Evolutionary conservation across 192 early-diverging fungal species (phyloP), one percentile per base, ranked within the genome.

Genomic region (Linderina pennispora): DNA sequence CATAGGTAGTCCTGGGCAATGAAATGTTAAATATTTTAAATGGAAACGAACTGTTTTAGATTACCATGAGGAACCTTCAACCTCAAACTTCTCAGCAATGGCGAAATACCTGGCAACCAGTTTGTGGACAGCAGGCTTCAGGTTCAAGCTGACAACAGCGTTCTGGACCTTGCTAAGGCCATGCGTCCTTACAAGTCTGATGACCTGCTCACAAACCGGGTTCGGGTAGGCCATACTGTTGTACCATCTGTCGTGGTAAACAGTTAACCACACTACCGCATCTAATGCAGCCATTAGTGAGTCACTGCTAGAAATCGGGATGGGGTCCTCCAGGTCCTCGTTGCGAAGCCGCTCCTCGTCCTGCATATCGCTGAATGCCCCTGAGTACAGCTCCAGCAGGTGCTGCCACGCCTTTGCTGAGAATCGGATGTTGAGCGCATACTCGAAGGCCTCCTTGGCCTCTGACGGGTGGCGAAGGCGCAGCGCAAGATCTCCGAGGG

Each of bases 91-190:
- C 56, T 87, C 82, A 3, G 77, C 85, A 55, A 76, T 77, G 23
- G 75, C 76, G 51, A 91, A 60, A 48, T 85, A 85, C 8, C 76
- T 65, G 45, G 81, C 78, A 55, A 97, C 82, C 32, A 93, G 58
- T 48, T 80, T 85, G 45, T 81, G 80, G 16, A 91, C 82, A 1
- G 87, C 58, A 19, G 77, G 79, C 24, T 89, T 84, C 7, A 97
- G 72, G 50, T 93, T 91, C 75, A 96, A 83, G 28, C 91, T 85
- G 9, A 90, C 84, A 43, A 96, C 62, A 28, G 83, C 88, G 60
- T 98, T 90, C 46, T 87, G 84, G 24, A 99, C 88, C 59, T 97
- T 98, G 43, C 87, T 85, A 32, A 94, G 66, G 4, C 97, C 97
- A 52, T 97, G 90, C 33, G 64, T 75, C 36, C 79, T 67, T 44